These are phyloP conservation scores for Penicillium sp. DNA, from an alignment of 2,329 filamentous ascomycete genomes.

Conservation along the genomic window DNA sequence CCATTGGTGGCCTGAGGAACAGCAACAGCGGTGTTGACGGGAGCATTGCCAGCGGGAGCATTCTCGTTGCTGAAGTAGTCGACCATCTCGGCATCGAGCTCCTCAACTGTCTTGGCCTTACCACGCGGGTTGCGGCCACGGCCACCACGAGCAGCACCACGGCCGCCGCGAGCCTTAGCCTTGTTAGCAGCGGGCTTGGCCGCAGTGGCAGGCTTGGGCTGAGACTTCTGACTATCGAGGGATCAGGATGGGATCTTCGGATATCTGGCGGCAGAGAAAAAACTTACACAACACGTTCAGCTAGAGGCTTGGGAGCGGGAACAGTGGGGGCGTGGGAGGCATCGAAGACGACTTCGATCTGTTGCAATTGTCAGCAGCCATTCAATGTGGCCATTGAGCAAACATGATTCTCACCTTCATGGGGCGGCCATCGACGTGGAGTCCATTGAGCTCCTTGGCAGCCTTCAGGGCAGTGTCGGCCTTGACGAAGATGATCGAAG, in stretches of 20 bases:
- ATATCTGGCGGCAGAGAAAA: conserved; percentile 14
- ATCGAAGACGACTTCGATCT: conserved; percentile 91
- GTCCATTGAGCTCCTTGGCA: conserved; percentile 79
- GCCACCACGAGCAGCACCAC: conserved; percentile 54
- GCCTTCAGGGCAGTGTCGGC: conserved; percentile 82
- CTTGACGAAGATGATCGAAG: conserved; percentile 83
- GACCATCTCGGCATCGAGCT: conserved; percentile 96
- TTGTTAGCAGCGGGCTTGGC: conserved; percentile 63
- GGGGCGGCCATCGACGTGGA: conserved; percentile 84
- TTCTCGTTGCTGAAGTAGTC: conserved; percentile 75
- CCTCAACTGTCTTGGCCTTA: conserved; percentile 88
- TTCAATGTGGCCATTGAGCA: background rate
- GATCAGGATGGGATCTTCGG: background rate
- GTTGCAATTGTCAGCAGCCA: conserved; percentile 10
- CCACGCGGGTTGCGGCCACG: conserved; percentile 62
- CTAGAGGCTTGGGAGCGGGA: conserved; percentile 71
- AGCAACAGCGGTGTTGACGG: conserved; percentile 53
- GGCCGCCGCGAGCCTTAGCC: conserved; percentile 30
- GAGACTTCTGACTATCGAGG: conserved; percentile 62
- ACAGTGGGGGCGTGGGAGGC: conserved; percentile 71
- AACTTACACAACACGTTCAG: conserved; percentile 79
- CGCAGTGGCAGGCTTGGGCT: conserved; percentile 79
- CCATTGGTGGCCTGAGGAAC: conserved; percentile 55
- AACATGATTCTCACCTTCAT: conserved; percentile 71
- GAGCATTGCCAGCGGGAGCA: conserved; percentile 46